Evolutionary conservation across 2,329 filamentous ascomycete species (phyloP).

Genomic region (Diplodia scrobiculata): DNA sequence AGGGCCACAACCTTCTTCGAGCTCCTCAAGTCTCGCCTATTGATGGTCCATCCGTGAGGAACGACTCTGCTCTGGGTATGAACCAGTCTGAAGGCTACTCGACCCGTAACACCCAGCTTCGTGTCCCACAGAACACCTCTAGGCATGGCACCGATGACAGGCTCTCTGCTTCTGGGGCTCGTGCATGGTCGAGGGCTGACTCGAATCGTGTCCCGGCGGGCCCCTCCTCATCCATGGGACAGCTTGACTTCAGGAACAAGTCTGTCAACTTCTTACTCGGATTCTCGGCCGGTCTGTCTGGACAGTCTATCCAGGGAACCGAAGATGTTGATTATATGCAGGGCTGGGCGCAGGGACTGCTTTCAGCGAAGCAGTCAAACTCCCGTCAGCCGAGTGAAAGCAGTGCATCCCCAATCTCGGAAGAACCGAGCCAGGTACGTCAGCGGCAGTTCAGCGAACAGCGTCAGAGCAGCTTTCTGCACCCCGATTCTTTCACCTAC

Average conservation of each 20-base stretch:
- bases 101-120: slow-evolving; percentile 30
- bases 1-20: slow-evolving; percentile 4
- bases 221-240: neutral
- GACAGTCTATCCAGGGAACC: slow-evolving; percentile 10
- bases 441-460: neutral
- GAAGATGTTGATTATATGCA: slow-evolving; percentile 25
- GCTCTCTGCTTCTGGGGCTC: neutral
- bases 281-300: slow-evolving; percentile 19
- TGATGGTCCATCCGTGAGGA: neutral
- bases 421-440: neutral
- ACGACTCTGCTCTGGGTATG: neutral
- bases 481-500: neutral
- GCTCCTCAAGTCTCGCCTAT: slow-evolving; percentile 26
- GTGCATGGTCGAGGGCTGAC: slow-evolving; percentile 1
- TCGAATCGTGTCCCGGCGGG: neutral
- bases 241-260: slow-evolving; percentile 24
- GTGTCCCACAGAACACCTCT: slow-evolving; percentile 31
- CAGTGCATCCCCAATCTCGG: neutral
- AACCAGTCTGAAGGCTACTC: neutral
- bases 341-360: slow-evolving; percentile 17
- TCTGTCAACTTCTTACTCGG: slow-evolving; percentile 12
- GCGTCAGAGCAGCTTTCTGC: slow-evolving; percentile 3
- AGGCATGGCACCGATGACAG: slow-evolving; percentile 3
- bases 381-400: slow-evolving; percentile 11
- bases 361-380: slow-evolving; percentile 15